Base-by-base conservation (phyloP, 139 green algal genomes). In the Closterium sp. region DNA sequence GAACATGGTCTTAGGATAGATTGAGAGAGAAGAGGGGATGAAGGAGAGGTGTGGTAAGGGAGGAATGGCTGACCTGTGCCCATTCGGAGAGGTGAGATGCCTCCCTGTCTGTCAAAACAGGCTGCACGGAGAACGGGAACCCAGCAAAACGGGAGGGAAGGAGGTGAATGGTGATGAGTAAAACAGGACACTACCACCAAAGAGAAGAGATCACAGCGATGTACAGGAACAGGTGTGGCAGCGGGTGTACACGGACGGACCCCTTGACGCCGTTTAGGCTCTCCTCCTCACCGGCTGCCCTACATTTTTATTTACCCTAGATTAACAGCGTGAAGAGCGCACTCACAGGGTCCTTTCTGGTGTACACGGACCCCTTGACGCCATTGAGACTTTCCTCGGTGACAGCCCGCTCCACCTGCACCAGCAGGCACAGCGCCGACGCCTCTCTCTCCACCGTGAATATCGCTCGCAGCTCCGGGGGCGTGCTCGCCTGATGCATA, bases 341-440 rank as follows among this genome's bases (percentile, higher is more conserved):
- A 86, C 83, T 91, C 21, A 93, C 90, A 88, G 90, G 90, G 38
- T 92, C 87, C 43, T 91, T 92, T 23, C 90, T 33, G 10, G 90
- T 76, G 38, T 93, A 93, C 23, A 93, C 90, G 31, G 76, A 83
- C 1, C 87, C 32, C 30, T 92, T 93, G 33, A 93, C 87, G n/a
- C 87, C 90, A 6, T 28, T 90, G 35, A 32, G 19, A 23, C 86
- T 87, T 4, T 93, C 90, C 43, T 93, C 90, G 30, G 90, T 93
- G 19, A 66, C 90, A 2, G 90, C 30, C 34, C 85, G 93, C 66
- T 93, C 90, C 86, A 93, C 30, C 90, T 93, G 90, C 55, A 93
- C 90, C 36, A 93, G 87, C 28, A 93, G 90, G 87, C 36, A 93
- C n/a, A 93, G 34, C 28, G 36, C 35, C 3, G 90, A 19, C 31